phyloP scores from a whole-genome alignment of 805 yeast genomes.

The Ogataea methanolica region DNA sequence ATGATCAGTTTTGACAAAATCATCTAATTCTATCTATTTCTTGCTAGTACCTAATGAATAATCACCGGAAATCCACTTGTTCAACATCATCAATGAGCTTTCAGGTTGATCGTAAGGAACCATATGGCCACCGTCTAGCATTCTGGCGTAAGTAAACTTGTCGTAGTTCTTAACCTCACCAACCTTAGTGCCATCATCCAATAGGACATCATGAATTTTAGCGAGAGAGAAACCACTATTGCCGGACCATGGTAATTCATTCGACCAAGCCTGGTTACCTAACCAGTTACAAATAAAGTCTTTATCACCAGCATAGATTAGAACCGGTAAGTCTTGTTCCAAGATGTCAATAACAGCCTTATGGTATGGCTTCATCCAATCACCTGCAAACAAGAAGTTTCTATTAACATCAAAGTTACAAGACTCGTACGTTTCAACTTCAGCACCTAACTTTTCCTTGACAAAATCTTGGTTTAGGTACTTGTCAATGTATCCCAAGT shows the following conservation, averaged over 20 bases:
- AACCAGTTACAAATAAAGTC: conserved; percentile 92
- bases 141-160: conserved; percentile 70
- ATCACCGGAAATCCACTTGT: conserved; percentile 69
- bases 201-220: conserved; percentile 18
- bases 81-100: conserved; percentile 62
- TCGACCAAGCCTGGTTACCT: conserved; percentile 83
- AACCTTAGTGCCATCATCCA: conserved; percentile 36
- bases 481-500: conserved; percentile 42
- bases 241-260: conserved; percentile 62
- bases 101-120: conserved; percentile 87
- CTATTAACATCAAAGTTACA: conserved; percentile 48
- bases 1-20: neutral
- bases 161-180: conserved; percentile 76
- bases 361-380: conserved; percentile 63
- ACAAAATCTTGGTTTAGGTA: conserved; percentile 53
- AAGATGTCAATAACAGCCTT: conserved; percentile 53
- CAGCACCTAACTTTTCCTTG: conserved; percentile 54
- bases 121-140: conserved; percentile 87
- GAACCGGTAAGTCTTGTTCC: conserved; percentile 68
- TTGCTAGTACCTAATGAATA: conserved; percentile 30
- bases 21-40: conserved; percentile 12
- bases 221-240: conserved; percentile 24
- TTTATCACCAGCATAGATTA: conserved; percentile 92
- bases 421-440: conserved; percentile 42
- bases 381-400: conserved; percentile 55